These are phyloP conservation scores for Sutorius australiensis DNA, from an alignment of 768 basidiomycete genomes.

Conservation along the genomic window DNA sequence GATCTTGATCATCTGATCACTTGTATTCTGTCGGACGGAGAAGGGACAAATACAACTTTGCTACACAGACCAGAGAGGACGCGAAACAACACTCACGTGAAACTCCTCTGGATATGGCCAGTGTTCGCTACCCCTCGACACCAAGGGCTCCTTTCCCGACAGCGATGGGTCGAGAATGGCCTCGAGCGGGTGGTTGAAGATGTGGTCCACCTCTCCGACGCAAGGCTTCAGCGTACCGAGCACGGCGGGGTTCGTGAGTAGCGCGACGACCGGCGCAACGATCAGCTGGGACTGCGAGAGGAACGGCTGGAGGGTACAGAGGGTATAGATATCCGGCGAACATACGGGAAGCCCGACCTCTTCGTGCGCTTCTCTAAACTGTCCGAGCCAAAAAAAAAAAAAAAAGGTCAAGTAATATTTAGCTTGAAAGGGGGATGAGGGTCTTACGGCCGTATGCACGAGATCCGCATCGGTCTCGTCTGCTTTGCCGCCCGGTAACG, in stretches of 20 bases:
- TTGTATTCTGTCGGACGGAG: conserved; percentile 44
- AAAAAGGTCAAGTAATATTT: not conserved
- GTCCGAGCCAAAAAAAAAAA: not conserved
- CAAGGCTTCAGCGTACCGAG: conserved; percentile 52
- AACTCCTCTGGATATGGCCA: conserved; percentile 78
- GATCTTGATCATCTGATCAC: conserved; percentile 41
- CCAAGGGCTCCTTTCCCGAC: conserved; percentile 44
- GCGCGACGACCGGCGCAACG: conserved; percentile 76
- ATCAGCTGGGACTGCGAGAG: conserved; percentile 64
- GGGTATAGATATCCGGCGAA: conserved; percentile 52
- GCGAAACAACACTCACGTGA: conserved; percentile 49
- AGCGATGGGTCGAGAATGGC: conserved; percentile 62
- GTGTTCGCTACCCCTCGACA: conserved; percentile 55
- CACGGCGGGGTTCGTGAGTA: conserved; percentile 52
- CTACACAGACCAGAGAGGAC: not conserved
- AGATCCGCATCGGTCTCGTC: conserved; percentile 64
- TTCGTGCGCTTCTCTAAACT: conserved; percentile 84
- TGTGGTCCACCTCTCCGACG: conserved; percentile 67
- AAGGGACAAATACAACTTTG: not conserved
- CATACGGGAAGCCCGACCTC: conserved; percentile 70
- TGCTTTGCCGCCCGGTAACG: conserved; percentile 76
- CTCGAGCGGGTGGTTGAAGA: conserved; percentile 78
- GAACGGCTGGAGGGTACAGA: conserved; percentile 64
- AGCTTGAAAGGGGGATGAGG: not conserved
- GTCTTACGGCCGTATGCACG: conserved; percentile 71